Percentiles rank a stretch among this genome's conserved stretches.
phyloP scores from a whole-genome alignment of 202 grass and related monocot genomes.

The Dendrocalamus latiflorus region DNA sequence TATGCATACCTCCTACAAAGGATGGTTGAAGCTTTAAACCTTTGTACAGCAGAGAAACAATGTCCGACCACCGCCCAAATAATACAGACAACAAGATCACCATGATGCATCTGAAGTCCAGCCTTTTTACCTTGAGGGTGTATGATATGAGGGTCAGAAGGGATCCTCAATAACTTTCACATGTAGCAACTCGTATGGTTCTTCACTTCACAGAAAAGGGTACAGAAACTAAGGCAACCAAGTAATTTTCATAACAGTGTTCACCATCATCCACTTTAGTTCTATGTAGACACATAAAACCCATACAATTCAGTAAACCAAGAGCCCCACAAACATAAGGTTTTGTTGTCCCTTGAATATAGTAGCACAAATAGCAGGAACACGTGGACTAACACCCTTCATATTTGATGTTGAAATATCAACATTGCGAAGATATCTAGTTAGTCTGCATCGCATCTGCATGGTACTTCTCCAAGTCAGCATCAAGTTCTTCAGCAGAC shows the following conservation, averaged over 20 bases:
- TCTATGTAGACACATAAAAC: conserved; percentile 53
- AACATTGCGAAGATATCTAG: conserved; percentile 30
- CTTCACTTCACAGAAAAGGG: conserved; percentile 21
- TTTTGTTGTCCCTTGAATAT: conserved; percentile 38
- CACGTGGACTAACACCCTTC: conserved; percentile 28
- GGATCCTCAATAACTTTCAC: conserved; percentile 29
- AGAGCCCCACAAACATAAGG: conserved; percentile 42
- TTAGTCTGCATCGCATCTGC: conserved; percentile 86
- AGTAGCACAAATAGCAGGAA: conserved; percentile 56
- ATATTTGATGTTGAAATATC: conserved; percentile 36
- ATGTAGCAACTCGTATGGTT: conserved; percentile 32
- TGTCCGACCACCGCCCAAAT: background rate
- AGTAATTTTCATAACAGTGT: conserved; percentile 44
- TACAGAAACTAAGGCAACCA: conserved; percentile 43
- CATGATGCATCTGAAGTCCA: background rate
- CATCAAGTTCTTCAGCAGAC: conserved; percentile 82
- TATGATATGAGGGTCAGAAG: background rate
- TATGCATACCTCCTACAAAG: too few species aligned
- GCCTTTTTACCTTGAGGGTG: background rate
- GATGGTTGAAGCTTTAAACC: conserved; percentile 35
- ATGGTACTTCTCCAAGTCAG: conserved; percentile 97
- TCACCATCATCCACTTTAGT: too few species aligned
- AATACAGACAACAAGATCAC: background rate
- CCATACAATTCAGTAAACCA: conserved; percentile 54
- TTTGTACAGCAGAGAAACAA: background rate